Base-by-base conservation (phyloP, 1,139 yeast genomes). In the Zygotorulaspora mrakii region DNA sequence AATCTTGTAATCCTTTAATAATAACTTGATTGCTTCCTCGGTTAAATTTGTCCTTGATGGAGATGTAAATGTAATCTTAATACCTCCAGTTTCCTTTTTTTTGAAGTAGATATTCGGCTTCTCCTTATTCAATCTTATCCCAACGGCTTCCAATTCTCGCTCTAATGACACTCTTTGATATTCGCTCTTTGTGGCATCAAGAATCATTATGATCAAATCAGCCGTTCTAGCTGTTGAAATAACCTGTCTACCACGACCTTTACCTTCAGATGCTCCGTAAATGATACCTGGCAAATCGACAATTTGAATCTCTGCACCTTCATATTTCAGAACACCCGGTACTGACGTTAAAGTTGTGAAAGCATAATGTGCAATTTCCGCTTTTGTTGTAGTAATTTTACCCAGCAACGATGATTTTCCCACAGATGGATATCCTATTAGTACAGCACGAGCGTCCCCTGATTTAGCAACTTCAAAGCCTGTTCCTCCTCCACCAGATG, bases 211-310 rank as follows among this genome's bases (percentile, higher is more conserved):
- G 48, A 91, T 82, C 59, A 91, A 69, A 60, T 91, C 97, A 0
- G 96, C 88, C 0, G 98, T 91, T 64, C 94, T 81, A 0, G 96
- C 95, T 1, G 95, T 94, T 1, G 97, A 85, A 52, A 91, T 89
- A 31, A 91, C 98, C 62, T 91, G 97, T 54, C 95, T 74, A 46
- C 98, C 98, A 65, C 98, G 78, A 56, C 98, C 98, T 63, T 89
- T 88, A 57, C 98, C 98, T 60, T 86, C 96, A 20, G 95, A 74
- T 10, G 98, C 98, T 29, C 97, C 97, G 61, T 86, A 87, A 46
- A 91, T 91, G 55, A 91, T 91, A 63, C 98, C 98, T 0, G 98
- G 98, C 46, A 91, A 69, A 74, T 91, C 98, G 12, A 91, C 89
- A 53, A 91, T 82, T 66, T 91, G 98, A 44, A 91, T 88, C 58